Evolutionary conservation across 345 rosid genomes (phyloP).

Genomic region (Euphorbia lathyris): DNA sequence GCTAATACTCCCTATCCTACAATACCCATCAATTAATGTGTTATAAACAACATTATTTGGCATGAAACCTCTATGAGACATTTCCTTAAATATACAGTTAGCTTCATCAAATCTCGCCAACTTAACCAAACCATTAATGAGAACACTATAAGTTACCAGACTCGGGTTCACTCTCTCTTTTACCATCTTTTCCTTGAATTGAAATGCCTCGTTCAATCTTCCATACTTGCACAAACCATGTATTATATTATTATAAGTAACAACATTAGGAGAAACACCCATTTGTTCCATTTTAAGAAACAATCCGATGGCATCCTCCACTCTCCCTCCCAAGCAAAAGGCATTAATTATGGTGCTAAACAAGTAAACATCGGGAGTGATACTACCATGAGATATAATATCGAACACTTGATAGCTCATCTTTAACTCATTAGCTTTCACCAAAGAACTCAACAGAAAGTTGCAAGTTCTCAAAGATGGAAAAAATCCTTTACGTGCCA

Average conservation of each 20-base stretch:
- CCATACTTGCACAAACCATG: constrained; percentile 67
- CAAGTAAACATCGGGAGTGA: constrained; percentile 61
- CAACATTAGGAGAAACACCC: constrained; percentile 58
- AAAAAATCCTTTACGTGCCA: constrained; percentile 48
- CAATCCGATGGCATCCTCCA: constrained; percentile 47
- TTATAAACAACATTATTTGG: constrained; percentile 66
- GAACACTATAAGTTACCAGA: constrained; percentile 58
- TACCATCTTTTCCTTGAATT: constrained; percentile 57
- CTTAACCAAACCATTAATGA: constrained; percentile 64
- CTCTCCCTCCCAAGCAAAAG: constrained; percentile 55
- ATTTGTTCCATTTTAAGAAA: constrained; percentile 52
- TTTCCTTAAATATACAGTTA: constrained; percentile 50
- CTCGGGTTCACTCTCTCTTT: constrained; percentile 46
- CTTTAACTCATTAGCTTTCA: constrained; percentile 52
- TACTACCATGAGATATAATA: constrained; percentile 36
- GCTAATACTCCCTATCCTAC: constrained; percentile 48
- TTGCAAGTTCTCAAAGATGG: constrained; percentile 64
- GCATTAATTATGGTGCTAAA: constrained; percentile 61
- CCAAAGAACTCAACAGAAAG: constrained; percentile 55
- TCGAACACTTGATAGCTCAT: constrained; percentile 51
- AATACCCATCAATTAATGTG: constrained; percentile 61
- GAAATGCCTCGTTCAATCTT: constrained; percentile 53
- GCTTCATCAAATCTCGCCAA: constrained; percentile 61
- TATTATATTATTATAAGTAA: constrained; percentile 64
- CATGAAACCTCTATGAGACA: constrained; percentile 46